Evolutionary conservation across 805 yeast genomes (phyloP), one percentile per base, ranked within the genome.

Genomic region (Saccharomycopsis microspora): DNA sequence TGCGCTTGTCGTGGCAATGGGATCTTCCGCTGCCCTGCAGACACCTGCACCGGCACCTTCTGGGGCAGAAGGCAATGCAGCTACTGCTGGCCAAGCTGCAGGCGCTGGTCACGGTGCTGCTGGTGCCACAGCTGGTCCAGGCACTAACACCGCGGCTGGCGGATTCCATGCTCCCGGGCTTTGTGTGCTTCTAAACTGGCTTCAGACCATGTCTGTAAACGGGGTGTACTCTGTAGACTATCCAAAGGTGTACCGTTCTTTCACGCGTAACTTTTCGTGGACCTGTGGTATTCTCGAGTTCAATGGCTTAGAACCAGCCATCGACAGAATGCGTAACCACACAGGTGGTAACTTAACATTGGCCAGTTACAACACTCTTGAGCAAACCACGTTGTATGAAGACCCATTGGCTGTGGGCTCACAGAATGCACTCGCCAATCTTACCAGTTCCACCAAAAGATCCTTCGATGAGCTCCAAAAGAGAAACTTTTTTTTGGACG

Each of bases 261-360:
- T 61, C 51, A 44, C 63, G 10, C 56, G 56, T 38, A 62, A 61
- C 47, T 57, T 63, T 41, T 63, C 59, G 10, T 63, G 66, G 66
- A 54, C 60, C 6, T 47, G 54, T n/a, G 62, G 60, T 11, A 47
- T 62, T 43, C 51, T 62, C 11, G 53, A 62, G 10, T 61, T 64
- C 63, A 41, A 42, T 7, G 56, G 54, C 4, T 43, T 63, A 53
- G 64, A 63, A 54, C 45, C 32, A 6, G 48, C 60, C n/a, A 58
- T 62, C 44, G 64, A 62, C 48, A 44, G 40, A 35, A 39, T 62
- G 33, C 42, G 66, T 19, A 42, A 50, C 6, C 33, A 47, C 19
- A 58, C 66, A 5, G 64, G 63, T 10, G 65, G 66, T 8, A 61
- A 61, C 40, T 46, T 54, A 30, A 54, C 61, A 4, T 42, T 32